Base-by-base conservation (phyloP, 2,329 filamentous ascomycete species). In the Microthyrium microscopicum region DNA sequence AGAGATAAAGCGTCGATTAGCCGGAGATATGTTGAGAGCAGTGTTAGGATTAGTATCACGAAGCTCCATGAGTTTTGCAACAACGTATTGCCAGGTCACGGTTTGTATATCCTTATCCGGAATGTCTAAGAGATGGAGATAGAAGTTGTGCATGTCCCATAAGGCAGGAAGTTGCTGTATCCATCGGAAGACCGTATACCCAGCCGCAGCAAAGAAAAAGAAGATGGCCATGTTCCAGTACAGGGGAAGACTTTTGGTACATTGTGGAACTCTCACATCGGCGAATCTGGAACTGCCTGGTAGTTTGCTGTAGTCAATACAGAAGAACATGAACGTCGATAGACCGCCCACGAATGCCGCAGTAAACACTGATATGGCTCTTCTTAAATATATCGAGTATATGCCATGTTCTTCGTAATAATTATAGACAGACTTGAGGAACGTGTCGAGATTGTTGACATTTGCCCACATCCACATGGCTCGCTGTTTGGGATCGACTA, bases 391-490 rank as follows among this genome's bases (percentile, higher is more conserved):
- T 34, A 93, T 92, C 37, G 81, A 91, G 68, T 75, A 84, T 24
- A 92, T 72, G 0, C 85, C 85, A 41, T 82, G 77, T 2, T 77
- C 78, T 33, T 77, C 62, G 47, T 58, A 33, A 52, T 45, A 31
- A 20, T 35, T 41, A 51, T 94, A 94, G 3, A 92, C 81, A 40
- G 78, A 78, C 35, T 72, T 69, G 48, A 93, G 73, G 51, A 93
- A 94, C 45, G 73, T 77, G 54, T 94, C 85, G 34, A 94, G 62
- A 48, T 92, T 89, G 24, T 80, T 73, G 37, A 89, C 81, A 47
- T 93, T 93, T 35, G 81, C 81, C 80, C 85, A 94, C 55, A 81
- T 70, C 77, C 83, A 94, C 61, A 92, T 71, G 3, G 85, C 84
- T 52, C 76, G 78, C 48, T 87, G 78, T 52, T 73, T 73, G 1